Conservation (phyloP, 768 basidiomycete genomes). For the Leccinum uliginosum region DNA sequence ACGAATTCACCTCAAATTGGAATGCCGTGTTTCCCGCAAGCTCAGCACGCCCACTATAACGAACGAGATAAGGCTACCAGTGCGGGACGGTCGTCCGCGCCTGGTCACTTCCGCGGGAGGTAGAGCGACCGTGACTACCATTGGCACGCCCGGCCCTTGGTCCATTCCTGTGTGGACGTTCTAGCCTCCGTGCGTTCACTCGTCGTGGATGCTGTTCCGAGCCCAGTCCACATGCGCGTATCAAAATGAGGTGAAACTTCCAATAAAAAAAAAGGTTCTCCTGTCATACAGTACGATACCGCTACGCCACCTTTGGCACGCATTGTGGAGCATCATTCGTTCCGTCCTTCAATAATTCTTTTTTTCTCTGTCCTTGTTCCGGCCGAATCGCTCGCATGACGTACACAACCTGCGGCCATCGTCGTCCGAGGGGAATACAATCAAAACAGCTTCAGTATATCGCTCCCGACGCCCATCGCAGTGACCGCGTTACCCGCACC, state of each 20-base stretch:
- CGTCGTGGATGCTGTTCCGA: not conserved
- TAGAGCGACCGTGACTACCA: not conserved
- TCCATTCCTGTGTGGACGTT: not conserved
- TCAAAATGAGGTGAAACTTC: not conserved
- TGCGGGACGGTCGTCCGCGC: not conserved
- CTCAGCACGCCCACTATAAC: not conserved
- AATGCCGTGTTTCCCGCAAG: constrained; percentile 7
- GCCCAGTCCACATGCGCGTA: not conserved
- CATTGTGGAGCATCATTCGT: not conserved
- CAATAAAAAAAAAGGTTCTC: constrained; percentile 3
- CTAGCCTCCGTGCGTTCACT: not conserved
- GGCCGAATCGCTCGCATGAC: not conserved
- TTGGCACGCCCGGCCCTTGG: not conserved
- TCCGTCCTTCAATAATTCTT: not conserved
- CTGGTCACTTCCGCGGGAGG: not conserved
- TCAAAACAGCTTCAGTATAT: constrained; percentile 56
- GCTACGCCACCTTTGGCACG: constrained; percentile 5
- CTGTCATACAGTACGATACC: not conserved
- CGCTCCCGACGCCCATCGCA: constrained; percentile 95
- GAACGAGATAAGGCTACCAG: not conserved
- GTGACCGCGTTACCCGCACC: constrained; percentile 98
- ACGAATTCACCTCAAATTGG: not conserved
- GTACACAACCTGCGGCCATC: constrained; percentile 1
- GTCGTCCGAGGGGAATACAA: not conserved
- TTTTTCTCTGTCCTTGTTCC: not conserved